phyloP scores from a whole-genome alignment of 164 flowering plant species.

The Stephania yunnanensis region DNA sequence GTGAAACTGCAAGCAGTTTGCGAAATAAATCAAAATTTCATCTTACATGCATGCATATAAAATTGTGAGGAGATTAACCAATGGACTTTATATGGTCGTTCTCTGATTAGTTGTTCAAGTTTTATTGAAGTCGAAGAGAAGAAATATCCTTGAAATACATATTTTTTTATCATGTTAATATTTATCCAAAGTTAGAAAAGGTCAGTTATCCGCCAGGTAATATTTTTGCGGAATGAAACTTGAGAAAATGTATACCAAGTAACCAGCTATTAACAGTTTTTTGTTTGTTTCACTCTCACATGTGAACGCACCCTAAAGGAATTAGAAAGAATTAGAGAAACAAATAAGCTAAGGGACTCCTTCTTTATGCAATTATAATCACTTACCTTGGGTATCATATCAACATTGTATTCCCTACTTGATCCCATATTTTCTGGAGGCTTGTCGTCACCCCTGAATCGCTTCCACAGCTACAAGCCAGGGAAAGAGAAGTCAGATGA shows the following conservation, averaged over 20 bases:
- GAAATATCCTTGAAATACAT: no score
- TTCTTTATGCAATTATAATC: neutral
- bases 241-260: no score
- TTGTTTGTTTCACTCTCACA: no score
- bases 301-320: neutral
- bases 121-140: no score
- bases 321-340: neutral
- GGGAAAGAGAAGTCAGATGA: neutral
- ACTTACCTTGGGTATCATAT: slow-evolving; percentile 88
- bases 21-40: neutral
- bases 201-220: no score
- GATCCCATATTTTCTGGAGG: slow-evolving; percentile 68
- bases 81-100: neutral
- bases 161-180: no score
- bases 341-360: neutral
- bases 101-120: neutral
- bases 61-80: neutral
- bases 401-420: slow-evolving; percentile 89
- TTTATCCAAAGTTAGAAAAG: no score
- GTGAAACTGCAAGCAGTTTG: neutral
- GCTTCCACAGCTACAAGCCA: slow-evolving; percentile 73
- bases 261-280: no score
- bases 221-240: neutral
- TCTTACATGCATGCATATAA: neutral
- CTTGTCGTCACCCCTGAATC: slow-evolving; percentile 60